Percentiles rank a stretch among this genome's conserved stretches.
These are phyloP conservation scores for Tolypocladium tropicale DNA, from an alignment of 2,329 filamentous ascomycete species.

Conservation along the genomic window DNA sequence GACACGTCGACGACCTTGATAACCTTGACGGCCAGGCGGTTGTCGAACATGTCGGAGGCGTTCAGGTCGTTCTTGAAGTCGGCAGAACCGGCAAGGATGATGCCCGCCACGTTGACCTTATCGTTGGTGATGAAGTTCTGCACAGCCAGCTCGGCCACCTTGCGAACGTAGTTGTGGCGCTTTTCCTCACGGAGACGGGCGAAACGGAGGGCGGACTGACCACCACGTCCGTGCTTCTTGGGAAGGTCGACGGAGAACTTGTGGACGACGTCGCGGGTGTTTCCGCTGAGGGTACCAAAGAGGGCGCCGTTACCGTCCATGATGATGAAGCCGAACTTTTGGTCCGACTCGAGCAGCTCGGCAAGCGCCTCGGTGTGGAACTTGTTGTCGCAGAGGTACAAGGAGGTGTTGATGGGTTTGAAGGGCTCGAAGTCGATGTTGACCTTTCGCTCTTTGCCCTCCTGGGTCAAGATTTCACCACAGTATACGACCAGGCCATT, in stretches of 20 bases:
- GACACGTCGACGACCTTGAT: constrained; percentile 99
- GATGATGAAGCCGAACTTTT: constrained; percentile 99
- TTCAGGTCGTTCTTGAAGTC: constrained; percentile 99
- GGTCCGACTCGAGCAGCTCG: constrained; percentile 94
- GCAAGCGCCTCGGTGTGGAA: constrained; percentile 97
- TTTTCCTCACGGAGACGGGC: constrained; percentile 98
- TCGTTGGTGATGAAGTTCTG: constrained; percentile 98
- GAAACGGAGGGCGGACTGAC: constrained; percentile 98
- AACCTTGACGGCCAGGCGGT: constrained; percentile 83
- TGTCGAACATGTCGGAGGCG: constrained; percentile 93
- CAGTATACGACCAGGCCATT: constrained; percentile 98
- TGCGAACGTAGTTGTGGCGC: constrained; percentile 98
- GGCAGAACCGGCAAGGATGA: constrained; percentile 92
- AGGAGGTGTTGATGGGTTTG: constrained; percentile 99
- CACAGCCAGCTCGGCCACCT: constrained; percentile 93
- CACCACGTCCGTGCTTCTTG: constrained; percentile 99
- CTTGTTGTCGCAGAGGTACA: constrained; percentile 99
- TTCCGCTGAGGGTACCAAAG: constrained; percentile 93
- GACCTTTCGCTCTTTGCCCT: constrained; percentile 98
- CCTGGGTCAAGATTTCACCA: constrained; percentile 98
- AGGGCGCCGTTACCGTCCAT: constrained; percentile 99
- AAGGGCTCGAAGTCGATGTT: constrained; percentile 99
- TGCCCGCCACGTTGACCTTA: constrained; percentile 93
- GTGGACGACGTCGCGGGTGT: constrained; percentile 92
- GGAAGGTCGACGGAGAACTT: constrained; percentile 98